Base-by-base conservation (phyloP, 352 stramenopile species). In the Phytophthora kernoviae region DNA sequence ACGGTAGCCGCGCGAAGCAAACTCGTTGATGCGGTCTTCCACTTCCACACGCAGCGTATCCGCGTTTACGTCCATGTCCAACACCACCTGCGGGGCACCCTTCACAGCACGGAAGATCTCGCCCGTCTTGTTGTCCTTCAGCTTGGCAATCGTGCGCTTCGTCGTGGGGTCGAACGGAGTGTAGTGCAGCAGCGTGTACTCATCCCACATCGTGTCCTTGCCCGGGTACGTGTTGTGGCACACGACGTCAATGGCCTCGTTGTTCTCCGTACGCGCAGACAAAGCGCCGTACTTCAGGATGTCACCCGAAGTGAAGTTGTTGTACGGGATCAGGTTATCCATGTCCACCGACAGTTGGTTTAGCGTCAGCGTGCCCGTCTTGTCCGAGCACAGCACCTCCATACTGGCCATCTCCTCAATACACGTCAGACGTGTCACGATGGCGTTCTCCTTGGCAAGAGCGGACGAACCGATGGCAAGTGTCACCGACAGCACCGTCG, bases 301-400 rank as follows among this genome's bases (percentile, higher is more conserved):
- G 62, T 91, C 77, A 9, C 59, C 64, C 4, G 56, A 58, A 3
- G 73, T 70, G 51, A 88, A 88, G 58, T 73, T 73, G 58, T 89
- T 88, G 81, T 87, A 84, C 26, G 79, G 73, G 54, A 86, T 91
- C 50, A 94, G 42, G 74, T 90, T 93, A 58, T 88, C 90, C 64
- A 90, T 54, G 59, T 97, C 86, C 46, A 99, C 91, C 26, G 94
- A 98, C 73, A 99, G 97, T 54, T 96, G 81, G 74, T 99, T 99
- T 65, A 98, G 81, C 18, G 94, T 98, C 3, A 98, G 78, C 26
- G 93, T 98, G 42, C 90, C 92, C 22, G 93, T 98, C 83, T 98
- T 98, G 76, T 98, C 96, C 37, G 88, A 97, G 79, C 94, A 98
- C 45, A 98, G 71, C 54, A 98, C 84, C 62, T 90, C 81, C 90